A percentile compares a stretch with the other conserved stretches of the same genome.
Evolutionary conservation across 2,329 filamentous ascomycete genomes (phyloP).

Genomic region (Sarocladium kiliense): DNA sequence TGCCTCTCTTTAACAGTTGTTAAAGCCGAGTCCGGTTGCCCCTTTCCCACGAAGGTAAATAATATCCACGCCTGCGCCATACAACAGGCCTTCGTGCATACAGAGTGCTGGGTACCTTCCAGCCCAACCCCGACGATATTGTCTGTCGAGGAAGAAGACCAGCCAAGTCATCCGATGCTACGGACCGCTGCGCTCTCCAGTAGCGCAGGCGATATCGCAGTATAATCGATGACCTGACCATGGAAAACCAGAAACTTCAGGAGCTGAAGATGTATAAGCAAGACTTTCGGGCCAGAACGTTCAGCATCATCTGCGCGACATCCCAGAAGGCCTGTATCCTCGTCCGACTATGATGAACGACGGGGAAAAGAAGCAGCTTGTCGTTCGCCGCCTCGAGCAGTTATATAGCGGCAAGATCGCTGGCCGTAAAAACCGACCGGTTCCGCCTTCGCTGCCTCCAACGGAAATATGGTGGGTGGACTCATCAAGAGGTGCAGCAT

Average conservation of each 20-base stretch:
- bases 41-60: too few species aligned
- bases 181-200: too few species aligned
- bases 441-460: neutral
- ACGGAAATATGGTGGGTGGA: too few species aligned
- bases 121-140: too few species aligned
- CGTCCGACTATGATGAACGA: conserved; percentile 60
- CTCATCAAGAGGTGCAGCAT: too few species aligned
- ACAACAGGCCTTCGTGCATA: too few species aligned
- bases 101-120: too few species aligned
- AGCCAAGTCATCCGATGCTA: too few species aligned
- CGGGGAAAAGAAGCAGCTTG: conserved; percentile 68
- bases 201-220: conserved; percentile 64
- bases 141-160: too few species aligned
- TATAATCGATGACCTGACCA: conserved; percentile 73
- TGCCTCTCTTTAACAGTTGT: too few species aligned
- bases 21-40: too few species aligned
- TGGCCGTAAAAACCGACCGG: conserved; percentile 29
- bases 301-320: conserved; percentile 65
- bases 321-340: conserved; percentile 64
- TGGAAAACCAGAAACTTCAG: conserved; percentile 69
- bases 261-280: conserved; percentile 67
- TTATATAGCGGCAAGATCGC: conserved; percentile 70
- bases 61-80: too few species aligned
- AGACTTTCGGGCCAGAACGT: conserved; percentile 56
- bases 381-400: conserved; percentile 72